phyloP scores from a whole-genome alignment of 1,139 yeast species.

The Citeromyces siamensis region DNA sequence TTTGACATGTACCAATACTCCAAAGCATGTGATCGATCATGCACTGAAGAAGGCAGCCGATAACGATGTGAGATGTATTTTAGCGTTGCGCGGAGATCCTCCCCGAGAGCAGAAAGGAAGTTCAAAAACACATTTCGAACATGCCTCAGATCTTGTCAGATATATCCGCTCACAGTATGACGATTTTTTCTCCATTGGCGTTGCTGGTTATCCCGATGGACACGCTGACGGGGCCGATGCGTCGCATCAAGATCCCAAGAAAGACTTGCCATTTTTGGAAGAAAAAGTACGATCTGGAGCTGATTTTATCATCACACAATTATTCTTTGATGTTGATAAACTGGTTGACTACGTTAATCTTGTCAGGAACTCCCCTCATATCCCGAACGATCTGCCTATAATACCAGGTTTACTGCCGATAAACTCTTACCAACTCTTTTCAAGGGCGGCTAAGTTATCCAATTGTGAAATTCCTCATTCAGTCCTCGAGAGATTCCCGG shows the following conservation, averaged over 20 bases:
- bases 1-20: constrained; percentile 92
- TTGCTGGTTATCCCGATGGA: constrained; percentile 95
- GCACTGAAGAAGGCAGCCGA: constrained; percentile 66
- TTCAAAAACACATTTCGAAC: constrained; percentile 49
- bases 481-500: constrained; percentile 37
- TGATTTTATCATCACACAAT: constrained; percentile 82
- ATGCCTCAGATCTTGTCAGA: constrained; percentile 74
- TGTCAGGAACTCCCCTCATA: constrained; percentile 16
- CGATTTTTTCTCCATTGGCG: constrained; percentile 41
- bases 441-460: constrained; percentile 80
- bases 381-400: constrained; percentile 36
- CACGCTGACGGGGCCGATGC: constrained; percentile 75
- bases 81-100: constrained; percentile 94
- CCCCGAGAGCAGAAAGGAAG: constrained; percentile 73
- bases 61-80: constrained; percentile 71
- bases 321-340: constrained; percentile 57
- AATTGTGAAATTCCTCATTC: constrained; percentile 74
- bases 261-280: constrained; percentile 63
- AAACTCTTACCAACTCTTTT: constrained; percentile 74
- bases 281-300: constrained; percentile 93
- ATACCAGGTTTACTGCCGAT: constrained; percentile 98
- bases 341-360: constrained; percentile 36
- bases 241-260: constrained; percentile 43
- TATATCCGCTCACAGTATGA: constrained; percentile 59
- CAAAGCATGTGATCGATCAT: constrained; percentile 58